Percentiles rank a stretch among this genome's conserved stretches.
Evolutionary conservation across 768 basidiomycete genomes (phyloP).

Genomic region (Suillus lakei): DNA sequence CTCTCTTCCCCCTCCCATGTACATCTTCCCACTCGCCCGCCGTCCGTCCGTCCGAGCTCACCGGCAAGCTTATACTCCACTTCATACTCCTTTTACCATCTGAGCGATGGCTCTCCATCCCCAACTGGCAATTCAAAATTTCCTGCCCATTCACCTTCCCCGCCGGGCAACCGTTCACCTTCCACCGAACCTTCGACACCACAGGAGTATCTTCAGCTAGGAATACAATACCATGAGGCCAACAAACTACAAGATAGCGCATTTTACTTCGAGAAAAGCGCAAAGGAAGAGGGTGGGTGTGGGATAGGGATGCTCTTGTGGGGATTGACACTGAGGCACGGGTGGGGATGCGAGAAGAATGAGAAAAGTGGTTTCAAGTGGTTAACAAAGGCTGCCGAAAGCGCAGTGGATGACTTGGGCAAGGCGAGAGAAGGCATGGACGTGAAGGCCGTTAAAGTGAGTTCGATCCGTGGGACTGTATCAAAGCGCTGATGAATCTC

Average conservation of each 20-base stretch:
- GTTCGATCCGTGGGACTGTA: conserved; percentile 8
- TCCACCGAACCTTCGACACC: conserved; percentile 44
- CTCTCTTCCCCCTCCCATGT: conserved; percentile 14
- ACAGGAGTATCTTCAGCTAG: conserved; percentile 73
- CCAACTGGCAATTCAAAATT: conserved; percentile 38
- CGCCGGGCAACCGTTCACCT: conserved; percentile 19
- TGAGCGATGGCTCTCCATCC: conserved; percentile 51
- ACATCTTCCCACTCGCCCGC: conserved; percentile 37
- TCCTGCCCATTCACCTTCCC: conserved; percentile 18
- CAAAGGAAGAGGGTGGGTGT: conserved; percentile 76
- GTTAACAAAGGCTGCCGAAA: conserved; percentile 82
- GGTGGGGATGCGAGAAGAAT: conserved; percentile 86
- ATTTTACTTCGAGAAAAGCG: conserved; percentile 74
- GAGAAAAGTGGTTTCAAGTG: conserved; percentile 82
- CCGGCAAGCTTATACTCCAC: conserved; percentile 56
- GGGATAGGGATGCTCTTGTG: conserved; percentile 94
- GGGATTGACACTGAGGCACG: conserved; percentile 83
- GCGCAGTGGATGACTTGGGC: conserved; percentile 78
- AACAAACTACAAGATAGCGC: conserved; percentile 74
- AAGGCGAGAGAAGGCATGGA: conserved; percentile 59
- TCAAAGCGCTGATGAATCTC: not conserved
- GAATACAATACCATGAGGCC: conserved; percentile 79
- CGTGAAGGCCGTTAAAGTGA: conserved; percentile 56
- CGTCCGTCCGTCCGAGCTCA: conserved; percentile 42
- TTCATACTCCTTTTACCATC: conserved; percentile 67